These are phyloP conservation scores for Flammula alnicola DNA, from an alignment of 1,284 basidiomycete genomes.

Conservation along the genomic window DNA sequence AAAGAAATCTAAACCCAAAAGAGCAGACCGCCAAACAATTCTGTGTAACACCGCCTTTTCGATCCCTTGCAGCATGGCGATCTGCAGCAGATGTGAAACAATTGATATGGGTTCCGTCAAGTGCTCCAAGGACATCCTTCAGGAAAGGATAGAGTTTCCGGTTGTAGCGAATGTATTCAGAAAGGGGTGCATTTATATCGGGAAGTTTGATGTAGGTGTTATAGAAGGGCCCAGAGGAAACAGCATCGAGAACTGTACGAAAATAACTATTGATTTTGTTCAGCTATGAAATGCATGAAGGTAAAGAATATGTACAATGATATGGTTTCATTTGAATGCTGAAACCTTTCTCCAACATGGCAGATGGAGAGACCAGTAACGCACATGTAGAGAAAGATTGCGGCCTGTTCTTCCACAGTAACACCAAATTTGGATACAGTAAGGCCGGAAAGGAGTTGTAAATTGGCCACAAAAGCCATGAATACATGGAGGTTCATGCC, in stretches of 20 bases:
- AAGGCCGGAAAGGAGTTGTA: slow-evolving; percentile 11
- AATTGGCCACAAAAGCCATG: slow-evolving; percentile 21
- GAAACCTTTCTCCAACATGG: slow-evolving; percentile 38
- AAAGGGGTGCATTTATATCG: slow-evolving; percentile 20
- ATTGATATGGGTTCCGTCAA: slow-evolving; percentile 44
- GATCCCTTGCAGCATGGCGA: slow-evolving; percentile 30
- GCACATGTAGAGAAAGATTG: slow-evolving; percentile 39
- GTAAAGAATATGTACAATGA: slow-evolving; percentile 35
- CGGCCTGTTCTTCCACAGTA: slow-evolving; percentile 21
- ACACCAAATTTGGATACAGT: neutral
- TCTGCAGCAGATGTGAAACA: slow-evolving; percentile 28
- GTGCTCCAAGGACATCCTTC: slow-evolving; percentile 38
- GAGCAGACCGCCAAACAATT: slow-evolving; percentile 38
- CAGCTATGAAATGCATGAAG: neutral
- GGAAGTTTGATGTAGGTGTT: slow-evolving; percentile 32
- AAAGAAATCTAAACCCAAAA: slow-evolving; percentile 38
- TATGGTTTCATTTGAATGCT: slow-evolving; percentile 34
- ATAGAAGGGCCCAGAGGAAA: slow-evolving; percentile 32
- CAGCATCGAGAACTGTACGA: slow-evolving; percentile 23
- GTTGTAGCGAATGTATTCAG: slow-evolving; percentile 30
- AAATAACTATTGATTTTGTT: slow-evolving; percentile 28
- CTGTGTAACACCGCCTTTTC: slow-evolving; percentile 39
- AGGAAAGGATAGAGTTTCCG: slow-evolving; percentile 43
- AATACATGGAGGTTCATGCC: slow-evolving; percentile 33
- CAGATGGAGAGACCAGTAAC: slow-evolving; percentile 33